Evolutionary conservation across 768 basidiomycete species (phyloP).

Genomic region (Porpolomopsis calyptriformis): DNA sequence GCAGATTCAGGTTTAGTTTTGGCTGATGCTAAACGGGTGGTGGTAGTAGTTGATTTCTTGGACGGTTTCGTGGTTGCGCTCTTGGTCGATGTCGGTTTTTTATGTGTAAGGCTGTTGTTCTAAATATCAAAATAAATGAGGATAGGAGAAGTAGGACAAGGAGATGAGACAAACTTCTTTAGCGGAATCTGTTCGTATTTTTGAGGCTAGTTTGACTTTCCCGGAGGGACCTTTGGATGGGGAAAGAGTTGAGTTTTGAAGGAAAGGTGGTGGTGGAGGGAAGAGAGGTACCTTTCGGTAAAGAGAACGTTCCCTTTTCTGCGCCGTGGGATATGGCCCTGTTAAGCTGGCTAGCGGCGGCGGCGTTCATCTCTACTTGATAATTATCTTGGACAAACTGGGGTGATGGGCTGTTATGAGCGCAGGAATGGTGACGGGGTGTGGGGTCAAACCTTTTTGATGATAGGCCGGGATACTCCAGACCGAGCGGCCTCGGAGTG

Average conservation of each 20-base stretch:
- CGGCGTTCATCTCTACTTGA: slow-evolving; percentile 62
- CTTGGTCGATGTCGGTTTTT: slow-evolving; percentile 23
- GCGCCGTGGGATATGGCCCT: slow-evolving; percentile 58
- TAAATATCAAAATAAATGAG: slow-evolving; percentile 11
- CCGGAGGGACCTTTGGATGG: slow-evolving; percentile 27
- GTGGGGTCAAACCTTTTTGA: slow-evolving; percentile 56
- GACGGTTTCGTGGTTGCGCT: slow-evolving; percentile 13
- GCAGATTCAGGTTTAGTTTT: slow-evolving; percentile 9
- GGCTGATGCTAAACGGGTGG: no score
- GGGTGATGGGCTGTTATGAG: slow-evolving; percentile 10
- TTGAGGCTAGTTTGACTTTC: slow-evolving; percentile 57
- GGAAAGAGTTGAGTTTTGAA: slow-evolving; percentile 1
- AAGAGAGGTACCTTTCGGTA: slow-evolving; percentile 35
- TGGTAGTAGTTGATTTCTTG: slow-evolving; percentile 12
- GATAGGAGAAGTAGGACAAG: slow-evolving; percentile 7
- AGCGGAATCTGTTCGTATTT: slow-evolving; percentile 44
- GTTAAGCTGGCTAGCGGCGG: slow-evolving; percentile 67
- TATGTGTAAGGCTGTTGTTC: slow-evolving; percentile 36
- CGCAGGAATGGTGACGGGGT: slow-evolving; percentile 8
- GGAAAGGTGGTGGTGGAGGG: background rate
- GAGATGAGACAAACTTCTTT: slow-evolving; percentile 32
- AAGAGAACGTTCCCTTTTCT: slow-evolving; percentile 37
- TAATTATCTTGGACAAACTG: slow-evolving; percentile 80
- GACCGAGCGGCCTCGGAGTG: slow-evolving; percentile 59
- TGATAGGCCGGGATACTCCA: slow-evolving; percentile 71